Conservation (phyloP, 345 rosid species). For the Acer negundo region DNA sequence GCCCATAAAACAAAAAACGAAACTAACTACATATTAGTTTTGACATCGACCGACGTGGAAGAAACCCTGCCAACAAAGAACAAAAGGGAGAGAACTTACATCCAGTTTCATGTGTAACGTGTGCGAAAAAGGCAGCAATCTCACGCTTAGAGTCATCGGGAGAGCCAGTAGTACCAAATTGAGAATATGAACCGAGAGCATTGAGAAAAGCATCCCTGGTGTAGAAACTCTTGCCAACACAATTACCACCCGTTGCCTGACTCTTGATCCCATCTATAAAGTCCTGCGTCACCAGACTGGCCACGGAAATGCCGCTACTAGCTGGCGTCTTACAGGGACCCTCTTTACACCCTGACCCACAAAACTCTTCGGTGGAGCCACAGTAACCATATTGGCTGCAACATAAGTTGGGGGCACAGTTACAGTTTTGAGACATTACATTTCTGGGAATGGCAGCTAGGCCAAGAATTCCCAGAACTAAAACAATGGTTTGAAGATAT, state of each 20-base stretch:
- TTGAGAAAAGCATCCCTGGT: constrained; percentile 35
- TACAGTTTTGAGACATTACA: background rate
- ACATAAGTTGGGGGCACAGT: too few relatives aligned
- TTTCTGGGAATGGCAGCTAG: background rate
- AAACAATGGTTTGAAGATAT: background rate
- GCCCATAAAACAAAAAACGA: too few relatives aligned
- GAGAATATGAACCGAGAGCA: constrained; percentile 28
- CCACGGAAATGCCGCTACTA: constrained; percentile 20
- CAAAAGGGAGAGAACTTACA: constrained; percentile 25
- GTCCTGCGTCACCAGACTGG: constrained; percentile 33
- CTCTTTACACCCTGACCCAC: too few relatives aligned
- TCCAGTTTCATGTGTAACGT: constrained; percentile 51
- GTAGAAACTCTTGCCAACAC: constrained; percentile 48
- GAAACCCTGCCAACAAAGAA: too few relatives aligned
- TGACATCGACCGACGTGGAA: too few relatives aligned
- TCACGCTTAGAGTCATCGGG: constrained; percentile 48
- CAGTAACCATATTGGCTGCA: too few relatives aligned
- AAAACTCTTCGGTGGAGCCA: too few relatives aligned
- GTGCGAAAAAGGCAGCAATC: constrained; percentile 53
- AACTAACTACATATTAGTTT: too few relatives aligned
- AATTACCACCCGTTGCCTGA: constrained; percentile 27
- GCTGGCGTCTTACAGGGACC: too few relatives aligned
- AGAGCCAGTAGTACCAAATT: constrained; percentile 39
- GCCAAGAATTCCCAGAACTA: background rate
- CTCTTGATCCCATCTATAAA: constrained; percentile 46